Evolutionary conservation across 2,329 filamentous ascomycete species (phyloP), one percentile per base, ranked within the genome.

Genomic region (Arthroderma sp.): DNA sequence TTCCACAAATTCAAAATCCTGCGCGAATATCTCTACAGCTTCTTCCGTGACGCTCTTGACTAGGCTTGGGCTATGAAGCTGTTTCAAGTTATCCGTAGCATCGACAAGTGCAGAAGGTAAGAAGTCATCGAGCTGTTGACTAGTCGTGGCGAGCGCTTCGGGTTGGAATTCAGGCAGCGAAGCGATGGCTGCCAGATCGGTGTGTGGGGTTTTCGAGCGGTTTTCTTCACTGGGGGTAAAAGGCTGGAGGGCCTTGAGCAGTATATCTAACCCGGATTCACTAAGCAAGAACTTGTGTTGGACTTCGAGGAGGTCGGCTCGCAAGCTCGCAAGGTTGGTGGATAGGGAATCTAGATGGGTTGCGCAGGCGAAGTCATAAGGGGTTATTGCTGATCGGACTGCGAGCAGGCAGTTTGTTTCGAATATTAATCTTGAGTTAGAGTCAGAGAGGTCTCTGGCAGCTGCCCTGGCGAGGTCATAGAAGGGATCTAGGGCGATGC

Each of bases 61-160:
- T 46, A 94, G 66, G 7, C 71, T 72, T 1, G 83, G 76, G 55
- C 85, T 83, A 50, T 83, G 79, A 1, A 98, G 66, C 36, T 77
- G 70, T 51, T 81, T 82, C 28, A 96, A 64, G 48, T 86, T 85
- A 42, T 91, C 83, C 54, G 85, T 79, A 2, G 88, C 88, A 59
- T 98, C 91, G 71, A 95, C 89, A 29, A 94, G 72, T 2, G 89
- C 91, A 1, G 86, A 93, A 0, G 91, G 88, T 27, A 98, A 69
- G 65, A 96, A 98, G 49, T 86, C 80, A 57, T 98, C 91, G 5
- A 98, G 71, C 36, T 73, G 75, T 55, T 88, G 84, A 54, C 85
- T 85, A 2, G 82, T 79, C 41, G 71, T 66, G 1, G 74, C 66
- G n/a, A 96, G 69, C 0, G 72, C 63, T 4, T 72, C 65, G 0